Conservation (phyloP, 441 rosid genomes). For the Jatropha podagrica region DNA sequence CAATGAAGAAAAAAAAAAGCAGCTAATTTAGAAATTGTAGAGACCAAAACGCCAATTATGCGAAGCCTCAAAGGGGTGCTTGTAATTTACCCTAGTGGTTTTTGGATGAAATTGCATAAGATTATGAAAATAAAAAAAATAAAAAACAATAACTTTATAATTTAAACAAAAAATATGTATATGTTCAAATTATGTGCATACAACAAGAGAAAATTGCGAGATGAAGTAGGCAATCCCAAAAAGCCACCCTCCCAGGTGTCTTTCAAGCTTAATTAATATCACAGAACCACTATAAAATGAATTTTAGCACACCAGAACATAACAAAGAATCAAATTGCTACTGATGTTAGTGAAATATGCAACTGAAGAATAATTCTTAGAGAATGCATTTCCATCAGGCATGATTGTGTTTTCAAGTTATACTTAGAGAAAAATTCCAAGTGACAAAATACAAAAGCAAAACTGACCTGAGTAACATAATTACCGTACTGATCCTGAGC, state of each 20-base stretch:
- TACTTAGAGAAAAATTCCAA: not conserved
- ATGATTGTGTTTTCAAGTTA: not conserved
- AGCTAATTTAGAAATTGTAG: not conserved
- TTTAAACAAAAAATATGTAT: too few relatives aligned
- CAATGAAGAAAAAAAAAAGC: not conserved
- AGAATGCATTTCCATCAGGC: not conserved
- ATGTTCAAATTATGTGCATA: not conserved
- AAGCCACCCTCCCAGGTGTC: not conserved
- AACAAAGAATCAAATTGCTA: not conserved
- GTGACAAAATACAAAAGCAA: slow-evolving; percentile 6
- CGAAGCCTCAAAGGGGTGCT: too few relatives aligned
- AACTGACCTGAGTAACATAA: slow-evolving; percentile 89
- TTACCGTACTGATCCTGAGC: slow-evolving; percentile 98
- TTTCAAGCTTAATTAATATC: not conserved
- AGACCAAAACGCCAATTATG: not conserved
- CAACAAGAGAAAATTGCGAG: not conserved
- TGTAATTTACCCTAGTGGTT: not conserved
- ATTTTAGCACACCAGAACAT: not conserved
- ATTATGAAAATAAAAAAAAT: too few relatives aligned
- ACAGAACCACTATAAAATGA: not conserved
- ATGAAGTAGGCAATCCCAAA: not conserved
- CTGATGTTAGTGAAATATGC: not conserved
- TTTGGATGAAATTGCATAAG: not conserved
- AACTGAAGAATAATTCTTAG: not conserved
- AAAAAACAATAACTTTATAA: too few relatives aligned